A percentile compares a stretch with the other conserved stretches of the same genome.
phyloP scores from a whole-genome alignment of 371 early-diverging fungal species.

The Mucor irregularis region DNA sequence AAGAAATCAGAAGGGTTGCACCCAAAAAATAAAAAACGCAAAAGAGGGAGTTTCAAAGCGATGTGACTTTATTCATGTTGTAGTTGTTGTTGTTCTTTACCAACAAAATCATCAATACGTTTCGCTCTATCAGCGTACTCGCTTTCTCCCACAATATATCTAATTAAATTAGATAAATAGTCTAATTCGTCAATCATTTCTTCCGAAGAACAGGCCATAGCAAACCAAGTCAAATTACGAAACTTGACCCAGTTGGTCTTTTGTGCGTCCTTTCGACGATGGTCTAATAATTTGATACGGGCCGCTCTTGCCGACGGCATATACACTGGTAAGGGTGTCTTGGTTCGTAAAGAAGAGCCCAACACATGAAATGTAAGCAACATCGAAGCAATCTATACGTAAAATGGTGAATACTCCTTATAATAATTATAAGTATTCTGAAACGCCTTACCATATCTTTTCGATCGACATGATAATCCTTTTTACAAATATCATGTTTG shows the following conservation, averaged over 20 bases:
- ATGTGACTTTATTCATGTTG: not conserved
- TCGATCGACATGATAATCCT: constrained; percentile 44
- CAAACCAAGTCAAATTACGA: constrained; percentile 52
- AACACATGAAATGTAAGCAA: constrained; percentile 51
- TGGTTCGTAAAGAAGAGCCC: constrained; percentile 52
- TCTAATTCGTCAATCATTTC: constrained; percentile 65
- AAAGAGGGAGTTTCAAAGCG: constrained; percentile 2
- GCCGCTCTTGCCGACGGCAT: constrained; percentile 59
- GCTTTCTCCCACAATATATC: constrained; percentile 44
- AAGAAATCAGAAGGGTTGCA: not conserved
- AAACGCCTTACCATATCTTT: constrained; percentile 61
- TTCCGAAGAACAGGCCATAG: constrained; percentile 48
- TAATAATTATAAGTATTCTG: too few relatives aligned
- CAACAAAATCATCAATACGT: constrained; percentile 29
- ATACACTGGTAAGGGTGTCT: constrained; percentile 57
- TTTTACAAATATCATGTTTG: constrained; percentile 34
- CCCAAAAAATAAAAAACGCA: not conserved
- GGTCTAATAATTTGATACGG: constrained; percentile 50
- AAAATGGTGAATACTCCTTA: too few relatives aligned
- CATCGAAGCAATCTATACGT: constrained; percentile 41
- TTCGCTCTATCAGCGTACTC: constrained; percentile 33
- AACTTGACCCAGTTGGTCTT: constrained; percentile 34
- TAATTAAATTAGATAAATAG: constrained; percentile 36
- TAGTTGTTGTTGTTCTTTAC: not conserved
- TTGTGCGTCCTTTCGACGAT: constrained; percentile 33